Evolutionary conservation across 2,329 filamentous ascomycete genomes (phyloP), one percentile per base, ranked within the genome.

Genomic region (Zasmidium angulare): DNA sequence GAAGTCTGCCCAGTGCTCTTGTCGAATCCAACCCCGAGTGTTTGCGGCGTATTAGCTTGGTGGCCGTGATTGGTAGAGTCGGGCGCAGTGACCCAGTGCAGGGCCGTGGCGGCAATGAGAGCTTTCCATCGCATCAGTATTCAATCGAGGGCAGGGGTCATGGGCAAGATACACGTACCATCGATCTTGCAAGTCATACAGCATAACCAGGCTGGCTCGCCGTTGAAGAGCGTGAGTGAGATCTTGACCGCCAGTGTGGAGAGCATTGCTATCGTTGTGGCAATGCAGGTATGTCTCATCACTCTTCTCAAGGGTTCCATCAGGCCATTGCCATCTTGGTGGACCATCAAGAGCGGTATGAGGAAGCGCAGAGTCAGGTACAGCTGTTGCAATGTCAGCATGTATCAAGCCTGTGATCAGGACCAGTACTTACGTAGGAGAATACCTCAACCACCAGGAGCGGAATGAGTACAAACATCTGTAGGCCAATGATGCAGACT

Each of bases 151-250:
- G n/a, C n/a, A n/a, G n/a, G n/a, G n/a, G n/a, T n/a, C n/a, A n/a
- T n/a, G n/a, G n/a, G n/a, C n/a, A n/a, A n/a, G 26, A 6, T 22
- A 22, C 22, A 12, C n/a, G 20, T 48, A 64, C 62, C 62, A 23
- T 66, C 63, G n/a, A 66, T 53, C 23, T 66, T 66, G 53, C 63
- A 66, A 11, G 59, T 64, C 63, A 66, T 55, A 46, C 62, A 64
- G 52, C 63, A 66, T 12, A 66, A 50, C 63, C 63, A 66, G 17
- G 63, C 63, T 12, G 62, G 63, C 24, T 64, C 63, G 17, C 63
- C 63, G 31, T 66, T 53, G 58, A 66, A 66, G 49, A 66, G 48
- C 2, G 62, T 62, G 21, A 66, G 58, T 4, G 62, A 66, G 12
- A 66, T 26, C 47, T 66, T 66, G 52, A 66, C 63, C 1, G 63